Conservation (phyloP, 768 basidiomycete species). For the Naematelia encephala region DNA sequence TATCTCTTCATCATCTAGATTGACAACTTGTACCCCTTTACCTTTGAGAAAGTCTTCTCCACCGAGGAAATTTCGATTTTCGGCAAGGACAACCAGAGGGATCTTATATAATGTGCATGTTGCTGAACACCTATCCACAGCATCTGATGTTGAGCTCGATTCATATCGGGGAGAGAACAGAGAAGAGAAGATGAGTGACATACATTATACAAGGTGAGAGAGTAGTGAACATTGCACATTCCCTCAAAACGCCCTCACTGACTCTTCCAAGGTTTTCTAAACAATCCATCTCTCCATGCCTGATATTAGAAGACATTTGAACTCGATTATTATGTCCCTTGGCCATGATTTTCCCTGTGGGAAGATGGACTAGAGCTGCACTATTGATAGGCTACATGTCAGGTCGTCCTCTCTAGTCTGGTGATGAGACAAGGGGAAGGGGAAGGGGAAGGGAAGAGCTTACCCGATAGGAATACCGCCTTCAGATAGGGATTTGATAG, state of each 20-base stretch:
- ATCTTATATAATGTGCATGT: conserved; percentile 22
- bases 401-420: background rate
- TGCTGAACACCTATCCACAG: conserved; percentile 14
- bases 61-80: conserved; percentile 21
- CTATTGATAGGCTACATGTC: background rate
- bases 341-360: conserved; percentile 13
- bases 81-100: conserved; percentile 19
- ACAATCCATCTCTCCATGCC: conserved; percentile 23
- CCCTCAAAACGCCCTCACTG: conserved; percentile 9
- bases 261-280: conserved; percentile 22
- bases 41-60: conserved; percentile 15
- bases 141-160: background rate
- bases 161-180: no score
- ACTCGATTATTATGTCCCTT: conserved; percentile 21
- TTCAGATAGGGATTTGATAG: conserved; percentile 13
- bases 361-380: conserved; percentile 18
- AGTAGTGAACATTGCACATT: conserved; percentile 27
- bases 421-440: background rate
- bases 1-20: conserved; percentile 18
- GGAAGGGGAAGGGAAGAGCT: background rate
- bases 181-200: background rate
- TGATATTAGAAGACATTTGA: conserved; percentile 17
- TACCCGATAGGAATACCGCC: conserved; percentile 26
- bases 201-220: conserved; percentile 24
- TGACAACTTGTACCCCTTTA: conserved; percentile 17